These are phyloP conservation scores for Rhododendron griersonianum DNA, from an alignment of 148 eudicot species.

Conservation along the genomic window DNA sequence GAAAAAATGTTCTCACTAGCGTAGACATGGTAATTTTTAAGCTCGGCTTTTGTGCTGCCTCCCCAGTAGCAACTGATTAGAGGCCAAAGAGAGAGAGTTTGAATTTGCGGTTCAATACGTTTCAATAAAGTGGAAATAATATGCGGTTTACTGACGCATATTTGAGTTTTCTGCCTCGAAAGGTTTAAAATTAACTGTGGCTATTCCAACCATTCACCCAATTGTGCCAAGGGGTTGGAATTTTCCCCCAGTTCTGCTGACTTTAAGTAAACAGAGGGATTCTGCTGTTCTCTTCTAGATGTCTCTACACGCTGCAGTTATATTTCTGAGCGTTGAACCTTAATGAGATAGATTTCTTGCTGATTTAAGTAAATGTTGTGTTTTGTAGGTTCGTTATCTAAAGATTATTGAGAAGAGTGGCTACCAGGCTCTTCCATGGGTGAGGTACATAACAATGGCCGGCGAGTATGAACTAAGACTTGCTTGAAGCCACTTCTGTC, in stretches of 20 bases:
- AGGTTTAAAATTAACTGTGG: background rate
- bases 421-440: slow-evolving; percentile 69
- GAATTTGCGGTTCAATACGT: background rate
- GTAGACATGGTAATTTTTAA: background rate
- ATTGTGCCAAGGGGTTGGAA: background rate
- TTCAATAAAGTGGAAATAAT: background rate
- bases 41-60: background rate
- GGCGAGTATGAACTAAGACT: slow-evolving; percentile 66
- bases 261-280: background rate
- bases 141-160: background rate
- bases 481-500: slow-evolving; percentile 18
- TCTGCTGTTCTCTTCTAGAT: background rate
- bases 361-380: background rate
- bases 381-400: slow-evolving; percentile 51
- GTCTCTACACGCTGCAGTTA: background rate
- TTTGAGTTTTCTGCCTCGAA: background rate
- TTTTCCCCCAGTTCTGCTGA: background rate
- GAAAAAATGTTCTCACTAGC: background rate
- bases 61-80: background rate
- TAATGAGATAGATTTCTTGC: background rate
- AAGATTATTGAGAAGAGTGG: slow-evolving; percentile 68
- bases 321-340: background rate
- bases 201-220: background rate
- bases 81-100: background rate
- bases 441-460: slow-evolving; percentile 63